These are phyloP conservation scores for Phytophthora pini DNA, from an alignment of 352 stramenopile genomes.

Conservation along the genomic window DNA sequence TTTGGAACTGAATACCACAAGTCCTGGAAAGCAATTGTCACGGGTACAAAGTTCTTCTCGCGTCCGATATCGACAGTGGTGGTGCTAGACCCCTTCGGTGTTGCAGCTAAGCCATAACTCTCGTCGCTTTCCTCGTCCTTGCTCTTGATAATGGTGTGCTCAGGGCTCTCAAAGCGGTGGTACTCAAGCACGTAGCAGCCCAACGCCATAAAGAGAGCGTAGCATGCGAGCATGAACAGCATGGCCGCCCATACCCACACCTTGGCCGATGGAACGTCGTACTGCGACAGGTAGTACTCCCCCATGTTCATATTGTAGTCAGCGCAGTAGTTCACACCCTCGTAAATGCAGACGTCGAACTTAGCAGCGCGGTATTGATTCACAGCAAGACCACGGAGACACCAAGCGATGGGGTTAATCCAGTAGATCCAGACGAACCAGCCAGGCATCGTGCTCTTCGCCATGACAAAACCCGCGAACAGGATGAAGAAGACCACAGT, in stretches of 20 bases:
- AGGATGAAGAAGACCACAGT: conserved; percentile 57
- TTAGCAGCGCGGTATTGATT: conserved; percentile 33
- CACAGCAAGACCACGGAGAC: conserved; percentile 37
- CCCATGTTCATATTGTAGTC: conserved; percentile 40
- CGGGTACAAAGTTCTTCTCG: conserved; percentile 42
- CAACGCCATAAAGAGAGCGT: conserved; percentile 38
- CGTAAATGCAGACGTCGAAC: conserved; percentile 36
- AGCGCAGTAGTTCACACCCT: conserved; percentile 35
- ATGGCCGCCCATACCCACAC: conserved; percentile 44
- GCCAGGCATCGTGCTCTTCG: conserved; percentile 50
- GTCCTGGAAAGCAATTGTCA: conserved; percentile 50
- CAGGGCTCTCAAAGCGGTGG: conserved; percentile 34
- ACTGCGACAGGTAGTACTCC: conserved; percentile 42
- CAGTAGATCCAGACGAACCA: conserved; percentile 73
- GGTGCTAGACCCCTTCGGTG: conserved; percentile 22
- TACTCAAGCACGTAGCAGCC: conserved; percentile 38
- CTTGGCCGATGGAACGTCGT: conserved; percentile 30
- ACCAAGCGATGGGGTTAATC: conserved; percentile 66
- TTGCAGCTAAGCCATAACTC: conserved; percentile 24
- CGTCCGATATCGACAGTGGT: conserved; percentile 18
- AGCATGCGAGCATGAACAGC: conserved; percentile 38
- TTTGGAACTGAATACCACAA: conserved; percentile 51
- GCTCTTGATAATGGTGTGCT: conserved; percentile 35
- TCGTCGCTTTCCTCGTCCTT: conserved; percentile 26
- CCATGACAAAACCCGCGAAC: conserved; percentile 61